Conservation (phyloP, 345 rosid genomes). For the Carallia brachiata region DNA sequence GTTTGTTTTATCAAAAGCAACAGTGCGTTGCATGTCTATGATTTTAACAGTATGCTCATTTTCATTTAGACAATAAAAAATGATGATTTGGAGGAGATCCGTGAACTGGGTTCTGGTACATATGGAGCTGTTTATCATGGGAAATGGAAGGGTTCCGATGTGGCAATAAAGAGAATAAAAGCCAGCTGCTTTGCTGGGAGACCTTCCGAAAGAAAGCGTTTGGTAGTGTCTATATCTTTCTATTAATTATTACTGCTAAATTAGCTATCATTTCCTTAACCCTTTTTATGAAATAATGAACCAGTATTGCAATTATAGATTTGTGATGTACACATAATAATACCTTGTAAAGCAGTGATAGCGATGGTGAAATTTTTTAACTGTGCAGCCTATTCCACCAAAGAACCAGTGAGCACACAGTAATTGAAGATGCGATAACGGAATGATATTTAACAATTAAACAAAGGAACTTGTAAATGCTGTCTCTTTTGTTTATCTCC, state of each 20-base stretch:
- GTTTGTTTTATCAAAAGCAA: background rate
- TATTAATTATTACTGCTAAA: background rate
- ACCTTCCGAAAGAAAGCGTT: constrained; percentile 91
- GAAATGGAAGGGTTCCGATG: constrained; percentile 99
- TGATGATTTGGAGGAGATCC: constrained; percentile 92
- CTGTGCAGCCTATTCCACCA: background rate
- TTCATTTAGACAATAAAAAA: constrained; percentile 68
- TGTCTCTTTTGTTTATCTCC: too few relatives aligned
- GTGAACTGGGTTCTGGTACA: constrained; percentile 91
- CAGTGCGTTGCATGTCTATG: background rate
- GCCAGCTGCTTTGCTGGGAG: constrained; percentile 99
- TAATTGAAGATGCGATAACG: background rate
- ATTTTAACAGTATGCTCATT: constrained; percentile 23
- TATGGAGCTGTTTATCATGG: constrained; percentile 98
- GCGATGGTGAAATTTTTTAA: background rate
- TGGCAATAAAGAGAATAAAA: constrained; percentile 95
- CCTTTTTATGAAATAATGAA: constrained; percentile 4
- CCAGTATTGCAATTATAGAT: background rate
- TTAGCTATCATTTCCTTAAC: background rate
- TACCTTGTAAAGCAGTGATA: background rate
- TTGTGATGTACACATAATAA: background rate
- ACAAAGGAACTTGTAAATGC: background rate
- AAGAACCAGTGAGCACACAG: too few relatives aligned
- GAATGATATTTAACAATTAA: background rate
- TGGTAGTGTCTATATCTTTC: constrained; percentile 22